Evolutionary conservation across 441 rosid species (phyloP), one percentile per base, ranked within the genome.

Genomic region (Gossypium laxum): DNA sequence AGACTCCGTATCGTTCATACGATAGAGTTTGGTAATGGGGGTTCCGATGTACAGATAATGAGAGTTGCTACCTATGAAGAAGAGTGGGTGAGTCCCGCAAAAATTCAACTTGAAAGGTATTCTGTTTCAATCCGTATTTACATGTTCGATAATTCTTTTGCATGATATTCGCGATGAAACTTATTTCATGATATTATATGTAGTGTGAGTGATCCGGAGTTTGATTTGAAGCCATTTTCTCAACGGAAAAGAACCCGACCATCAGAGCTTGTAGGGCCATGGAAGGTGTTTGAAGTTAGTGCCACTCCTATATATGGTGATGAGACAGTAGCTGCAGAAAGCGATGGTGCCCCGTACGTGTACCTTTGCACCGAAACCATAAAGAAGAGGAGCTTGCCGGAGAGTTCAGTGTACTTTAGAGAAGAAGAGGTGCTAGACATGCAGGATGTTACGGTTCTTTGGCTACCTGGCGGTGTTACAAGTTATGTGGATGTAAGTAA

Each of bases 41-140:
- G 96, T 76, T 86, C 93, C 38, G 87, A 88, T 52, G 78, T 93
- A 73, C 98, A 88, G 78, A 91, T 93, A 70, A 83, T 91, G 94
- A 83, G 97, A 83, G 95, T 93, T 84, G 96, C 91, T 34, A 88
- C 85, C 67, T 93, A 91, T 43, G 97, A 93, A 74, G 98, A 91
- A 81, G 83, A 88, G 71, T 91, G 97, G 97, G 84, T 57, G 76
- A 82, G 93, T 81, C 93, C 97, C 18, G 82, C 87, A 19, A 85
- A 87, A 78, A 71, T 85, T 68, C 81, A 0, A 1, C 90, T 84
- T 6, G 72, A 77, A 71, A 91, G 98, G 97, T 91, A 85, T 71
- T 48, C 8, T 34, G 3, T 71, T 56, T 18, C 43, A 8, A 38
- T 8, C 24, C 18, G 6, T 69, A 5, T 59, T 22, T 15, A 1